A percentile compares a stretch with the other conserved stretches of the same genome.
These are phyloP conservation scores for Epichloe brachyelytri DNA, from an alignment of 2,329 filamentous ascomycete genomes.

Conservation along the genomic window DNA sequence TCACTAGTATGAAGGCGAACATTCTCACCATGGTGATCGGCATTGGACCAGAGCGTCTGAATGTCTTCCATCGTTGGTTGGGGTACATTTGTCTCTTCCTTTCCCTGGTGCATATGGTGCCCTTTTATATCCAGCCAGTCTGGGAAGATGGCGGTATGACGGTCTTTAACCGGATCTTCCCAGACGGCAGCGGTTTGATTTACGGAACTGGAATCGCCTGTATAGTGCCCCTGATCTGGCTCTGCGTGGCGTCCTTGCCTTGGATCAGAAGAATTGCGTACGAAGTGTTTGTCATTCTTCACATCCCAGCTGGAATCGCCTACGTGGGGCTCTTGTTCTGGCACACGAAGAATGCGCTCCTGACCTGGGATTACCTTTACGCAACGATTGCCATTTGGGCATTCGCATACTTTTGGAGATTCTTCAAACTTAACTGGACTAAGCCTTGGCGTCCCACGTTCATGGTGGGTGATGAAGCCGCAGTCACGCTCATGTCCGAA, in stretches of 20 bases:
- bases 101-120: slow-evolving; percentile 70
- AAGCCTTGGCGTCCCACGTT: slow-evolving; percentile 69
- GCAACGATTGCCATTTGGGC: slow-evolving; percentile 69
- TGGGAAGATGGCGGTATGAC: slow-evolving; percentile 65
- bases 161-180: slow-evolving; percentile 59
- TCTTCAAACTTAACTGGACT: slow-evolving; percentile 84
- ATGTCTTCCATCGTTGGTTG: slow-evolving; percentile 86
- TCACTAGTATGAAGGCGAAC: slow-evolving; percentile 83
- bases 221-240: slow-evolving; percentile 66
- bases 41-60: slow-evolving; percentile 82
- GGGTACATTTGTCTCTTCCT: slow-evolving; percentile 77
- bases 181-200: slow-evolving; percentile 49
- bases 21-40: slow-evolving; percentile 73
- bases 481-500: slow-evolving; percentile 78
- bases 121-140: slow-evolving; percentile 80
- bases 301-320: slow-evolving; percentile 67
- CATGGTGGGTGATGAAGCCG: slow-evolving; percentile 81
- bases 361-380: slow-evolving; percentile 81
- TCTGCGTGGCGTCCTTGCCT: slow-evolving; percentile 75
- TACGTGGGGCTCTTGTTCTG: slow-evolving; percentile 84
- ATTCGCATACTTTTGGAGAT: slow-evolving; percentile 56
- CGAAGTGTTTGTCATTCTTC: slow-evolving; percentile 71
- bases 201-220: slow-evolving; percentile 82
- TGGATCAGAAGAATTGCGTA: slow-evolving; percentile 66
- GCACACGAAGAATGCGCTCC: slow-evolving; percentile 88